These are phyloP conservation scores for Dendrothele bispora DNA, from an alignment of 768 basidiomycete genomes.

Conservation along the genomic window DNA sequence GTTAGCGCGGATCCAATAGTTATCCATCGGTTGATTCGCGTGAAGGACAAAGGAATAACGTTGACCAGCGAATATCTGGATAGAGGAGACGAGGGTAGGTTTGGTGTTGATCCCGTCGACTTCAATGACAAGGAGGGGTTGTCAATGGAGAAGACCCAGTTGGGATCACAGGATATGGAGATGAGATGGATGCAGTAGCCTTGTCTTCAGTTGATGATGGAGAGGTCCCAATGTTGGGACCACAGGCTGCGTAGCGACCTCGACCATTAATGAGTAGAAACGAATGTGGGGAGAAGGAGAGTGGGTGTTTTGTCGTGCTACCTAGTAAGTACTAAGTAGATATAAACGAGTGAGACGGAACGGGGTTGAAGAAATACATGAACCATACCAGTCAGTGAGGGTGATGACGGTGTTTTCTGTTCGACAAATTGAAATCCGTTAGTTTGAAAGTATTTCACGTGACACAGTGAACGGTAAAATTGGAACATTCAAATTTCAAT, in stretches of 20 bases:
- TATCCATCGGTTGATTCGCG: slow-evolving; percentile 44
- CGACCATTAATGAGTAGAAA: slow-evolving; percentile 25
- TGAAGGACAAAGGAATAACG: slow-evolving; percentile 43
- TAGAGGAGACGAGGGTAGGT: slow-evolving; percentile 35
- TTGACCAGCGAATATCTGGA: slow-evolving; percentile 37
- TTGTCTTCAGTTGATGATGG: not conserved
- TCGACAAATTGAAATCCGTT: too few species aligned
- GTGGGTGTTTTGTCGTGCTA: slow-evolving; percentile 8
- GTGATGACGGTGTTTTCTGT: slow-evolving; percentile 31
- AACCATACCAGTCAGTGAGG: slow-evolving; percentile 33
- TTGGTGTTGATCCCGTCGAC: slow-evolving; percentile 32
- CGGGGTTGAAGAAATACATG: slow-evolving; percentile 3
- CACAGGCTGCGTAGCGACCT: slow-evolving; percentile 20
- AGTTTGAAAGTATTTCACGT: too few species aligned
- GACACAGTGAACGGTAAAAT: too few species aligned
- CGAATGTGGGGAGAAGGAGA: slow-evolving; percentile 3
- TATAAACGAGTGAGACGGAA: slow-evolving; percentile 5
- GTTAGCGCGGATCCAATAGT: slow-evolving; percentile 49
- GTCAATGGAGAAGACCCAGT: slow-evolving; percentile 18
- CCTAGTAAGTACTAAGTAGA: too few species aligned
- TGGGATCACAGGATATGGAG: slow-evolving; percentile 20
- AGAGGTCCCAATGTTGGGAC: slow-evolving; percentile 20
- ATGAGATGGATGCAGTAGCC: slow-evolving; percentile 25
- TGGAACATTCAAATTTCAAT: too few species aligned
- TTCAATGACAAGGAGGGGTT: slow-evolving; percentile 24